Evolutionary conservation across 2,329 filamentous ascomycete genomes (phyloP), one percentile per base, ranked within the genome.

Genomic region (Colletotrichum godetiae): DNA sequence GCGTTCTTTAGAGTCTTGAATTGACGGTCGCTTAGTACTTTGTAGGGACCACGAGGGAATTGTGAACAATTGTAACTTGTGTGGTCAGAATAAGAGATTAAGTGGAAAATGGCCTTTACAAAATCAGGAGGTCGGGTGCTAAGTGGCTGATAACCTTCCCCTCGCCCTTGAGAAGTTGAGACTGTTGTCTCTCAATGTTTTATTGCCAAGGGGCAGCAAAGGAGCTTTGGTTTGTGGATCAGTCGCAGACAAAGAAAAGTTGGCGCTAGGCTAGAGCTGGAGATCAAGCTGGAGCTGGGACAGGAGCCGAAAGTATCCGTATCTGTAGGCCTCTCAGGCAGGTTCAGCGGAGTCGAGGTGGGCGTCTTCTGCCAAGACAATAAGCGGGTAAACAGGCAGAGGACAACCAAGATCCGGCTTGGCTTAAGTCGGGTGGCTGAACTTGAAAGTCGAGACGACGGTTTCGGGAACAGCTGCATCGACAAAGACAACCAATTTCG

Each of bases 291-390:
- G 15, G 15, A 33, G 29, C 27, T 31, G 8, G 15, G 13, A 70
- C 37, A 19, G 22, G 35, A 15, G 46, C 42, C 42, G 31, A 55
- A 53, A 56, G 42, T 35, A 63, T 22, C 59, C 19, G 37, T 24
- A n/a, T 53, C 24, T 27, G 59, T 8, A 49, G 27, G 42, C 67
- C 15, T 11, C 31, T 37, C 24, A 37, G 55, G 53, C 62, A 49
- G 15, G 19, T 53, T 52, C 60, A 62, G 59, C 42, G 59, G 59
- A 46, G 19, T 13, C 13, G 29, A 42, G 31, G 31, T 49, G 27
- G 37, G 13, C 29, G 42, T 22, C 55, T 60, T 42, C n/a, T 73
- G 59, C 67, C 71, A 70, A 73, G 71, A 46, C 60, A 52, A 37
- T 66, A 37, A 56, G 15, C 64, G 42, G 66, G 31, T 49, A 55